Evolutionary conservation across 176 grass and related monocot genomes (phyloP).

Genomic region (Bothriochloa decipiens): DNA sequence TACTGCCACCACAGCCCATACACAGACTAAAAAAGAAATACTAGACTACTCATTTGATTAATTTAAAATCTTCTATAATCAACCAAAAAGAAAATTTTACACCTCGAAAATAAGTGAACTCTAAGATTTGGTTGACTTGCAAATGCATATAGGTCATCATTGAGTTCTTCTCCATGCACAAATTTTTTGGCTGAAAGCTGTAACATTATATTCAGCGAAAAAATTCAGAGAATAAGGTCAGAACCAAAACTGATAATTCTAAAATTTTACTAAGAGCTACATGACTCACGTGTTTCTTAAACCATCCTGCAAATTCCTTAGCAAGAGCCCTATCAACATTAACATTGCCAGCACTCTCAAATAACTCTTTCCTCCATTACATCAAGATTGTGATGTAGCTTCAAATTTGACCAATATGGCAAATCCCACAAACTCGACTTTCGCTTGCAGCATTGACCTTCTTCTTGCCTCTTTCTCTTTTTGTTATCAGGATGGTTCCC

Average conservation of each 20-base stretch:
- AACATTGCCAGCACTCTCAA: background rate
- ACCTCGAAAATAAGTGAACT: background rate
- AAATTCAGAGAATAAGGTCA: background rate
- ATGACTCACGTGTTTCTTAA: background rate
- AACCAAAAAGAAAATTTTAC: no score
- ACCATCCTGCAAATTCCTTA: background rate
- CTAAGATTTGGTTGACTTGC: no score
- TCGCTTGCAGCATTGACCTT: background rate
- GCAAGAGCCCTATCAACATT: background rate
- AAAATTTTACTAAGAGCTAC: background rate
- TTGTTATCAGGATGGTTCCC: background rate
- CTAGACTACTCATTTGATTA: no score
- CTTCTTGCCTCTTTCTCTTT: background rate
- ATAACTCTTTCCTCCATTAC: background rate
- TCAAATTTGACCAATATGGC: background rate
- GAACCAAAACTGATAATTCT: background rate
- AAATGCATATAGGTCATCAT: background rate
- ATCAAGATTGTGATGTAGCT: background rate
- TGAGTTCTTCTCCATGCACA: background rate
- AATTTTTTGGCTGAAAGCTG: background rate
- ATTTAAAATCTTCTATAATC: no score
- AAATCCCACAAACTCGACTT: background rate
- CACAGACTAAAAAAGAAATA: no score
- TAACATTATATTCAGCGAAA: no score
- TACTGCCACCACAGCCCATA: no score